These are phyloP conservation scores for Conringia planisiliqua DNA, from an alignment of 345 rosid genomes.

Conservation along the genomic window DNA sequence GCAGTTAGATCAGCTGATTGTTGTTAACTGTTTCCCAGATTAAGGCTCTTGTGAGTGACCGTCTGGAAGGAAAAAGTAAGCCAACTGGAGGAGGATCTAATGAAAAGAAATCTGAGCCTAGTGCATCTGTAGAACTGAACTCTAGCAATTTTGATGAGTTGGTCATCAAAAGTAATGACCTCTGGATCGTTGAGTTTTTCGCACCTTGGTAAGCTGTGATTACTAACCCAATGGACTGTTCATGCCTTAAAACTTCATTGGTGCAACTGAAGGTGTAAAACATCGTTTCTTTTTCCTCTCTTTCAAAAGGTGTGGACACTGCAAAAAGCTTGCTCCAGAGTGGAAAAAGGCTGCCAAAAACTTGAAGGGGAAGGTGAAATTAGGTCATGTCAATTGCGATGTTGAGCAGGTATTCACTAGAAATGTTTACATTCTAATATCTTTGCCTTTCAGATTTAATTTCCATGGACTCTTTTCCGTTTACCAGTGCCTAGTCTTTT, in stretches of 20 bases:
- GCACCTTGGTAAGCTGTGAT: constrained; percentile 84
- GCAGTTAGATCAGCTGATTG: constrained; percentile 5
- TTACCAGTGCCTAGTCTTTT: neutral
- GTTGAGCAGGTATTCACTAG: constrained; percentile 62
- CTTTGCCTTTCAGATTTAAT: neutral
- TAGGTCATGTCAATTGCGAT: constrained; percentile 97
- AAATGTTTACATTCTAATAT: neutral
- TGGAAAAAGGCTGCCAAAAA: constrained; percentile 95
- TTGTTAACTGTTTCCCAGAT: constrained; percentile 43
- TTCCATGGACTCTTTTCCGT: neutral
- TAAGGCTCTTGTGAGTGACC: constrained; percentile 81
- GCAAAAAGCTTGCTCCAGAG: constrained; percentile 96
- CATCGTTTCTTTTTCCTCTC: neutral
- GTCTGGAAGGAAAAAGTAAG: constrained; percentile 66
- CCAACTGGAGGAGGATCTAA: constrained; percentile 59
- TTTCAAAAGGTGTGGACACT: constrained; percentile 87
- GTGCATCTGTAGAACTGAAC: constrained; percentile 72
- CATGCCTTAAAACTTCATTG: neutral
- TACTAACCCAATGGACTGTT: neutral
- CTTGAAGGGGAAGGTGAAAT: constrained; percentile 96
- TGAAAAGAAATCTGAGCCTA: constrained; percentile 56
- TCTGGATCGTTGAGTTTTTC: constrained; percentile 96
- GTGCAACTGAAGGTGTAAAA: constrained; percentile 5
- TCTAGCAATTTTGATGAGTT: constrained; percentile 84
- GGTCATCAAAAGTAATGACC: constrained; percentile 93